Conservation (phyloP, 305 asterid genomes). For the Fraxinus angustifolia region DNA sequence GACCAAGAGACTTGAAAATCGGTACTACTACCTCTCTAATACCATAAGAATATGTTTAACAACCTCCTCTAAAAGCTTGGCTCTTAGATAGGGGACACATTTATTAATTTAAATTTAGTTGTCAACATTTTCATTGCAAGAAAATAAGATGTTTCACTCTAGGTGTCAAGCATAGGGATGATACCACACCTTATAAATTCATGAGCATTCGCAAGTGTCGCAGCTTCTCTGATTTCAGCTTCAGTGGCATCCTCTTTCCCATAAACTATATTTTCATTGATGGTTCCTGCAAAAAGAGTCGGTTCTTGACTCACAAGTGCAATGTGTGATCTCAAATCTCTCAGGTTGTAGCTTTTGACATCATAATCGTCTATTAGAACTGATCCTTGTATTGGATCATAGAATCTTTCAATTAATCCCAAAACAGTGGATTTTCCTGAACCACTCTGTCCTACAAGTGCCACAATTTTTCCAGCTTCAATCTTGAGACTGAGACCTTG, state of each 20-base stretch:
- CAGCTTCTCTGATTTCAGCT: constrained; percentile 59
- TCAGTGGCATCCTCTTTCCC: constrained; percentile 56
- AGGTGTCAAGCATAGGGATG: neutral
- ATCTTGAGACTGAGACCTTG: constrained; percentile 57
- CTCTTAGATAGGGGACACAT: neutral
- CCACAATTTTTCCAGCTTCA: constrained; percentile 55
- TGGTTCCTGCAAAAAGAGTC: constrained; percentile 59
- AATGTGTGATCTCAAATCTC: constrained; percentile 60
- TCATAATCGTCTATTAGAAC: constrained; percentile 54
- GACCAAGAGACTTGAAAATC: neutral
- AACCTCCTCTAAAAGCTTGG: neutral
- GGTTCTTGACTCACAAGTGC: constrained; percentile 84
- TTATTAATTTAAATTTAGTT: neutral
- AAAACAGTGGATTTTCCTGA: constrained; percentile 74
- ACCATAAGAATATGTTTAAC: neutral
- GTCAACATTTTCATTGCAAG: neutral
- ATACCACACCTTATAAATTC: constrained; percentile 59
- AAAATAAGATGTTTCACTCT: neutral
- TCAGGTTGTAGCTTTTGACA: constrained; percentile 51
- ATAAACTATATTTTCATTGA: constrained; percentile 54
- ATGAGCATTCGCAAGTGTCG: constrained; percentile 66
- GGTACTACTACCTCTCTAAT: neutral
- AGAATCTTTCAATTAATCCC: constrained; percentile 67
- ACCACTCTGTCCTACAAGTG: constrained; percentile 77
- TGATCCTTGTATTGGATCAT: constrained; percentile 61